Evolutionary conservation across 2,329 filamentous ascomycete genomes (phyloP), one percentile per base, ranked within the genome.

Genomic region (Sclerotiophoma versabilis): DNA sequence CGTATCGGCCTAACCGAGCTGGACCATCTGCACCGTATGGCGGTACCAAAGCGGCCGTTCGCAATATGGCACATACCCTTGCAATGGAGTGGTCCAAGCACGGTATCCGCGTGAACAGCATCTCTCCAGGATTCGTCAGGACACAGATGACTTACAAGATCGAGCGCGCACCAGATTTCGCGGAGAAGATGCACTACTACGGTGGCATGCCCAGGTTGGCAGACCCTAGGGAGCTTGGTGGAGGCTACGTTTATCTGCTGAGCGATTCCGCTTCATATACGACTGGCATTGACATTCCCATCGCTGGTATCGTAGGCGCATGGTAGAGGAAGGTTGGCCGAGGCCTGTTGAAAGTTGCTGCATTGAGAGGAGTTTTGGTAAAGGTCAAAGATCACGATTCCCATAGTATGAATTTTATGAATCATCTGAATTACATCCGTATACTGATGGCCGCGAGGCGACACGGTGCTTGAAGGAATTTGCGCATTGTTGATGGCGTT

Each of bases 121-220:
- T 93, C 77, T 91, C 87, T 6, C 90, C 91, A 17, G 90, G 90
- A 25, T 93, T 93, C 80, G 93, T 93, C 87, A 89, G 93, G 80
- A 95, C 90, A 42, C 75, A 60, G 68, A 80, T 80, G 78, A 80
- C 78, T 2, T 80, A 81, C 62, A 82, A 77, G 65, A 76, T 83
- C 4, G 78, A 80, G 17, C 74, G 75, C 43, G 76, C 79, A 43
- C 74, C 77, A 0, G 81, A 83, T 55, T 83, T 80, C 79, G 77
- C 81, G 41, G 66, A 79, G 55, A 81, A 83, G 70, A 74, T 83
- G 61, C 78, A 81, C 66, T 83, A 83, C 62, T 83, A 83, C 60
- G 80, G 81, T 8, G 81, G 80, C 1, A 81, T 84, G 71, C 79
- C 80, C 3, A 71, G 81, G 15, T 59, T 84, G 45, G 81, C 80